Percentiles rank a stretch among this genome's conserved stretches.
Conservation (phyloP, 2,329 filamentous ascomycete genomes). For the Beauveria sp. region DNA sequence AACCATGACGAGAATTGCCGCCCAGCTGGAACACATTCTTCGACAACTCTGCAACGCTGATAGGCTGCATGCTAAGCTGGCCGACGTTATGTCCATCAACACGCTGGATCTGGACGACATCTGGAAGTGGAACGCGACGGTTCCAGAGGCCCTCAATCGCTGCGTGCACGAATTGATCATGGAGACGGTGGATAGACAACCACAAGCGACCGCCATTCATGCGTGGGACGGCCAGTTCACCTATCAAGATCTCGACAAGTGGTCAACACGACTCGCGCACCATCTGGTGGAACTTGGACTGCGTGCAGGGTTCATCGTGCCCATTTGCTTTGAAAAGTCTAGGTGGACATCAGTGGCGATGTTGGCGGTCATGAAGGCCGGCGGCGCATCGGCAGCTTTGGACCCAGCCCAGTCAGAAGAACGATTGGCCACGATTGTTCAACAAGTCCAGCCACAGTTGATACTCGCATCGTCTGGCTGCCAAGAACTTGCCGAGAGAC, state of each 20-base stretch:
- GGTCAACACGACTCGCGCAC: slow-evolving; percentile 12
- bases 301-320: background rate
- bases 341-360: slow-evolving; percentile 21
- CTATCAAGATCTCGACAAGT: slow-evolving; percentile 17
- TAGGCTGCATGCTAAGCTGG: background rate
- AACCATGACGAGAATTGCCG: background rate
- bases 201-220: slow-evolving; percentile 15
- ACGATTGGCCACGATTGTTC: slow-evolving; percentile 8
- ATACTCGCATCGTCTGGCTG: background rate
- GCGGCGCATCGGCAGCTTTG: slow-evolving; percentile 24
- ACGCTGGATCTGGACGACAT: background rate
- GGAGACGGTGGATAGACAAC: background rate
- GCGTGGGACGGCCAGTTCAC: slow-evolving; percentile 19
- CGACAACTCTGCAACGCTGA: slow-evolving; percentile 7
- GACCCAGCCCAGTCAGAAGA: slow-evolving; percentile 18
- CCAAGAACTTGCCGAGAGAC: background rate
- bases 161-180: slow-evolving; percentile 4
- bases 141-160: background rate
- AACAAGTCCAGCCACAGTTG: background rate
- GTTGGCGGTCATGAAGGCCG: slow-evolving; percentile 24
- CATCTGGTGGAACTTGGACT: slow-evolving; percentile 12
- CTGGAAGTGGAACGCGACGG: slow-evolving; percentile 4
- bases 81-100: background rate
- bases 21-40: slow-evolving; percentile 7
- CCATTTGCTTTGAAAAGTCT: slow-evolving; percentile 23